Conservation (phyloP, 129 eudicot genomes). For the Smallanthus sonchifolius region DNA sequence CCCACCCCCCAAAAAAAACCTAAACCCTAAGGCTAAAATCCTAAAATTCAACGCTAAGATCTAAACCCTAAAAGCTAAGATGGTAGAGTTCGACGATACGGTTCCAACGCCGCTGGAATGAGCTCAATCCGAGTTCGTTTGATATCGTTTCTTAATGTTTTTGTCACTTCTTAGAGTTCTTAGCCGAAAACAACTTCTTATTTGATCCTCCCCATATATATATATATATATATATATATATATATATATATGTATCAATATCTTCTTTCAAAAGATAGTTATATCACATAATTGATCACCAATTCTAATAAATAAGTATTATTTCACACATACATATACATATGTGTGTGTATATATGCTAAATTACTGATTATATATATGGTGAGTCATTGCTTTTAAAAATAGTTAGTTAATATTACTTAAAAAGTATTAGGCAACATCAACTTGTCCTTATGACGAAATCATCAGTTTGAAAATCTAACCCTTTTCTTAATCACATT, state of each 20-base stretch:
- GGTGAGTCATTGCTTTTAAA: background rate
- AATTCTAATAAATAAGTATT: background rate
- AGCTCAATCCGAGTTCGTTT: too few species aligned
- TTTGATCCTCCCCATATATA: too few species aligned
- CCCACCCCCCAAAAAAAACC: too few species aligned
- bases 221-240: background rate
- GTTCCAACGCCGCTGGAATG: too few species aligned
- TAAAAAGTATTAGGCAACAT: background rate
- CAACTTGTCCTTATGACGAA: background rate
- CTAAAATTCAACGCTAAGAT: too few species aligned
- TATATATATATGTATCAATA: background rate
- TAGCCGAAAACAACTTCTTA: too few species aligned
- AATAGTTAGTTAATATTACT: background rate
- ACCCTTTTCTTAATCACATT: background rate
- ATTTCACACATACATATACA: background rate
- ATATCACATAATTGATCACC: background rate
- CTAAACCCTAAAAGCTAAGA: too few species aligned
- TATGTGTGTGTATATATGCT: background rate
- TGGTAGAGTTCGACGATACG: too few species aligned
- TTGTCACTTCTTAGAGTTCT: too few species aligned
- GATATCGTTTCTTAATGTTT: too few species aligned
- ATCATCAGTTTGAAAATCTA: background rate
- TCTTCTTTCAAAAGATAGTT: background rate
- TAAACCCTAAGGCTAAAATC: too few species aligned
- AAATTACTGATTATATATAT: background rate